phyloP scores from a whole-genome alignment of 2,329 filamentous ascomycete genomes.

The Periconia macrospinosa region DNA sequence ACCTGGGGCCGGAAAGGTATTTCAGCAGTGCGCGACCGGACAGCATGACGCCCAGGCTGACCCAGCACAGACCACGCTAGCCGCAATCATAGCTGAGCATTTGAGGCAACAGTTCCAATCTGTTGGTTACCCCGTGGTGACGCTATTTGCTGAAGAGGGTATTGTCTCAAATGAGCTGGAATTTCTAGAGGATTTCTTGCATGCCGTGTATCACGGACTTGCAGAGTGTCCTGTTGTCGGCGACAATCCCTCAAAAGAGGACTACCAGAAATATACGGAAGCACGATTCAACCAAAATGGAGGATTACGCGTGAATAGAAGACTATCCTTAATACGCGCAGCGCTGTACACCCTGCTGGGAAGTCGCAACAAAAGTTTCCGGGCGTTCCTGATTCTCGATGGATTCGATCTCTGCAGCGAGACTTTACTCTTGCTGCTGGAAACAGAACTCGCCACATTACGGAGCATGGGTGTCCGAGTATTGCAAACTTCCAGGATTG shows the following conservation, averaged over 20 bases:
- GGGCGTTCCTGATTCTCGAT: conserved; percentile 20
- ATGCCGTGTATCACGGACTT: background rate
- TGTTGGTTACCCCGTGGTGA: background rate
- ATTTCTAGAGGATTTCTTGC: conserved; percentile 1
- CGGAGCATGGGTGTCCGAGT: conserved; percentile 11
- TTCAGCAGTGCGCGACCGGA: background rate
- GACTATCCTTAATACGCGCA: conserved; percentile 4
- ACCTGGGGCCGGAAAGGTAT: conserved; percentile 1
- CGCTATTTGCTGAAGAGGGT: background rate
- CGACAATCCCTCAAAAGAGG: background rate
- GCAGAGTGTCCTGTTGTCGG: background rate
- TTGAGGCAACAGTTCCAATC: background rate
- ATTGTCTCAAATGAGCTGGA: background rate
- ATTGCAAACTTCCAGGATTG: conserved; percentile 19
- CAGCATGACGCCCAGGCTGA: background rate
- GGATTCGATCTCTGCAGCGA: conserved; percentile 18
- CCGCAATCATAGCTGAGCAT: background rate
- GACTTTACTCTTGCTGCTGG: conserved; percentile 14
- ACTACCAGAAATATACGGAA: background rate
- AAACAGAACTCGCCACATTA: conserved; percentile 12
- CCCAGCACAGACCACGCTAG: background rate
- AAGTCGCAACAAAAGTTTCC: background rate
- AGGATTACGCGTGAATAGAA: background rate
- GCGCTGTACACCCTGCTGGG: conserved; percentile 10
- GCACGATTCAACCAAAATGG: background rate